Evolutionary conservation across 192 early-diverging fungal species (phyloP).

Genomic region (Radiomyces spectabilis): DNA sequence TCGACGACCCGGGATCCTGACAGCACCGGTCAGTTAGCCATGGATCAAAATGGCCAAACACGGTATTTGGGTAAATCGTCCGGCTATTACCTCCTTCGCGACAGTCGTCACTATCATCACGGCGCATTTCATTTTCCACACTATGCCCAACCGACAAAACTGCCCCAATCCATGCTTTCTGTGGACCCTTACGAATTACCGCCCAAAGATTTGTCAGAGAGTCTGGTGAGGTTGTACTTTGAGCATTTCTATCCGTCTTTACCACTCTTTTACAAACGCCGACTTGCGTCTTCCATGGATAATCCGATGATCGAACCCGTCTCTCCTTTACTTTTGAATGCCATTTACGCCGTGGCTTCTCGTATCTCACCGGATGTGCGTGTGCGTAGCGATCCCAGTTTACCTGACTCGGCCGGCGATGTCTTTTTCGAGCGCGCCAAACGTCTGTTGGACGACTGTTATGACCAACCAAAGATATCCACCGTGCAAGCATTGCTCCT

Average conservation of each 20-base stretch:
- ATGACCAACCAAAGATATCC: conserved; percentile 48
- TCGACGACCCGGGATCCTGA: conserved; percentile 27
- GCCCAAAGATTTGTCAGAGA: conserved; percentile 45
- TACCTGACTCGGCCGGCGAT: conserved; percentile 35
- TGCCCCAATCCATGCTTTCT: conserved; percentile 21
- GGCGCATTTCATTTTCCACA: conserved; percentile 27
- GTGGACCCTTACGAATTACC: conserved; percentile 47
- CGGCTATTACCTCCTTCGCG: conserved; percentile 64
- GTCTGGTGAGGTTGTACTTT: conserved; percentile 55
- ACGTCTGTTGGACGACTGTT: conserved; percentile 56
- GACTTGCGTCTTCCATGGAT: conserved; percentile 35
- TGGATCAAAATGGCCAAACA: conserved; percentile 64
- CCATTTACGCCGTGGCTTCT: conserved; percentile 39
- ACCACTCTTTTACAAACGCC: conserved; percentile 56
- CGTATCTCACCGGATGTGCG: conserved; percentile 30
- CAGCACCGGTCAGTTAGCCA: conserved; percentile 50
- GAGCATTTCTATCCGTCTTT: conserved; percentile 56
- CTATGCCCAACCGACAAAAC: conserved; percentile 7
- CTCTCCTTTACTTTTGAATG: conserved; percentile 36
- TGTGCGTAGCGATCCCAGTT: conserved; percentile 29
- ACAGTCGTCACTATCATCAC: conserved; percentile 42
- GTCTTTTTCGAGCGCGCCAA: conserved; percentile 59
- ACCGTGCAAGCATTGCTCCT: conserved; percentile 60
- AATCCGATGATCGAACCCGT: conserved; percentile 8
- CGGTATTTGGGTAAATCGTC: conserved; percentile 70